Base-by-base conservation (phyloP, 345 rosid genomes). In the Sonneratia caseolaris region DNA sequence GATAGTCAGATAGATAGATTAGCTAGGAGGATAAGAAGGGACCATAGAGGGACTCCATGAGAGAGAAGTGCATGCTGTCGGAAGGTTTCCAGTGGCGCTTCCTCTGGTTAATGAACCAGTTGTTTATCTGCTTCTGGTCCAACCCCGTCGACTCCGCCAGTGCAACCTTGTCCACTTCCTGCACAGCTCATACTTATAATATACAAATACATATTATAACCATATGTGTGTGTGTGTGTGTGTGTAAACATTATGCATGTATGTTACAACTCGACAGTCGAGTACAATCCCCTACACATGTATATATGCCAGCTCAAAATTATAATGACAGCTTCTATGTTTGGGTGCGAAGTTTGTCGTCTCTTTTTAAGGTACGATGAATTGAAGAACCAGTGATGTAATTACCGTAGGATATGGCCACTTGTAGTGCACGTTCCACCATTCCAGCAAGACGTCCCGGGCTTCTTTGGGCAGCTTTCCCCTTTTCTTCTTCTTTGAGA, bases 361-460 rank as follows among this genome's bases (percentile, higher is more conserved):
- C 32, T 27, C n/a, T 27, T 27, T 27, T 27, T 27, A 27, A 27
- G 32, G 32, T 27, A 27, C 32, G 32, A 27, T 27, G 32, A 27
- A 27, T 27, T 27, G 32, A 27, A 27, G 32, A 27, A 27, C 1
- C 45, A 42, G 45, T 42, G 2, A 47, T 37, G 16, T 38, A 27
- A 48, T 55, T 79, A 86, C 90, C 77, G 90, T 84, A 0, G 90
- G 90, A 69, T 86, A 86, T 14, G 90, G 90, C 90, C 90, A 86
- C 66, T 74, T 84, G 80, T 73, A 71, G 71, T 86, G 90, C 45
- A 78, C 0, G 72, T 71, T 81, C 90, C 90, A 86, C 90, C 90
- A 86, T 21, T 81, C 71, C 7, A 86, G 84, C 19, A 86, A 81
- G 67, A 69, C 36, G 61, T 81, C 76, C 74, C 86, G 76, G 2